A percentile compares a stretch with the other conserved stretches of the same genome.
Evolutionary conservation across 768 basidiomycete species (phyloP).

Genomic region (Lepiota brunneoincarnata): DNA sequence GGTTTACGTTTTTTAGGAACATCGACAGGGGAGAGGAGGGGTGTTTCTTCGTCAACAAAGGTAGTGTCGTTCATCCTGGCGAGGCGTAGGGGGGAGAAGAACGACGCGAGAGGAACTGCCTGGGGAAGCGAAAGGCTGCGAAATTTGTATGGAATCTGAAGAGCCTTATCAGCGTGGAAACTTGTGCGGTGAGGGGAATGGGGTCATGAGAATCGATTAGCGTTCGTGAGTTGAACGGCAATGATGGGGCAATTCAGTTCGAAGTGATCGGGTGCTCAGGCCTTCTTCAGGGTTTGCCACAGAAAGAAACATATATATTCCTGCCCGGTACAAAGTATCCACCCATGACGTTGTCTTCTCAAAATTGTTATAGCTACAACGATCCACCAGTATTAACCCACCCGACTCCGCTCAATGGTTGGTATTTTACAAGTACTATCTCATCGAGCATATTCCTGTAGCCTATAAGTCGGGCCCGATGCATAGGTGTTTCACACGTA

Average conservation of each 20-base stretch:
- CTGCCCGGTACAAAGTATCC: too few species aligned
- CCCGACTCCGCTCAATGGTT: too few species aligned
- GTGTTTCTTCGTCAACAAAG: constrained; percentile 34
- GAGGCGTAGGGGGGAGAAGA: constrained; percentile 22
- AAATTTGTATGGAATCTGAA: not conserved
- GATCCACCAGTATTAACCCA: too few species aligned
- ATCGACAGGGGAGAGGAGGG: constrained; percentile 22
- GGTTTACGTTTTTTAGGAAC: constrained; percentile 9
- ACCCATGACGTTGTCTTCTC: too few species aligned
- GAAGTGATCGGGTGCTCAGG: not conserved
- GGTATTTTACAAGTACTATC: too few species aligned
- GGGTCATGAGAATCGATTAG: constrained; percentile 5
- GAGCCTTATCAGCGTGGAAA: not conserved
- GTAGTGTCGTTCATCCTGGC: constrained; percentile 13
- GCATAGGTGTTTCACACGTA: too few species aligned
- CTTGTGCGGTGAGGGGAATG: not conserved
- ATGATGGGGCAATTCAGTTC: not conserved
- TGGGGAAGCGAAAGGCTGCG: not conserved
- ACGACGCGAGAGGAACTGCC: not conserved
- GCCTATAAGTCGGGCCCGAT: too few species aligned
- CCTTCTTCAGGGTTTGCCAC: not conserved
- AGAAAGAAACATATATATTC: not conserved
- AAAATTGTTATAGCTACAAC: too few species aligned
- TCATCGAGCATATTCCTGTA: too few species aligned
- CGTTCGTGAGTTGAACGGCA: not conserved